A percentile compares a stretch with the other conserved stretches of the same genome.
Conservation (phyloP, 345 rosid genomes). For the Ailanthus altissimus region DNA sequence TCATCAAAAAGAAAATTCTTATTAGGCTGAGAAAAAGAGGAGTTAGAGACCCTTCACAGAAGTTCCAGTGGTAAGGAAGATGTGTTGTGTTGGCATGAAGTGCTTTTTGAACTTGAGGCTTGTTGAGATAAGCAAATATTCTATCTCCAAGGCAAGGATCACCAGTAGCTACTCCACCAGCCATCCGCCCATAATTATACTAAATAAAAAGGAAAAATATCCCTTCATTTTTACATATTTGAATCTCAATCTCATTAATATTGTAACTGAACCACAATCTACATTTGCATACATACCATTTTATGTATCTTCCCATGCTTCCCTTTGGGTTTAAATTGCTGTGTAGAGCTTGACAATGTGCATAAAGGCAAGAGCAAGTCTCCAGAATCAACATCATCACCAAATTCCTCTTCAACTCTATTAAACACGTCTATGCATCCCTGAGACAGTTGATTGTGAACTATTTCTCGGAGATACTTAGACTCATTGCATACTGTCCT, state of each 20-base stretch:
- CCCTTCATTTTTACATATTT: too few species aligned
- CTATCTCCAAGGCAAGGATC: slow-evolving; percentile 37
- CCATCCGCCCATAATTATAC: slow-evolving; percentile 17
- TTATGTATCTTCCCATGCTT: slow-evolving; percentile 30
- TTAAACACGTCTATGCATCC: slow-evolving; percentile 35
- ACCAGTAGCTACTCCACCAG: slow-evolving; percentile 9
- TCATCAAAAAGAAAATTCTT: neutral
- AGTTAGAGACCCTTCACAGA: slow-evolving; percentile 36
- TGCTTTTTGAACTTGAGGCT: slow-evolving; percentile 41
- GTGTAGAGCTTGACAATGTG: slow-evolving; percentile 6
- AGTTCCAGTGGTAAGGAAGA: slow-evolving; percentile 37
- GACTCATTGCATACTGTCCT: slow-evolving; percentile 38
- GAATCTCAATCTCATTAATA: too few species aligned
- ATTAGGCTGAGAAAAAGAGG: neutral
- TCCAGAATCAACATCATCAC: slow-evolving; percentile 16
- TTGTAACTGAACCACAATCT: neutral
- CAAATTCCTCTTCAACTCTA: slow-evolving; percentile 17
- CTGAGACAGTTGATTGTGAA: slow-evolving; percentile 18
- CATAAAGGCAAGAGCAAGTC: slow-evolving; percentile 37
- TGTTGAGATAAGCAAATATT: slow-evolving; percentile 32
- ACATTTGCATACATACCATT: slow-evolving; percentile 13
- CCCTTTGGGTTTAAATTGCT: slow-evolving; percentile 28
- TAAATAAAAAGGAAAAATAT: neutral
- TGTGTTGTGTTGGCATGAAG: slow-evolving; percentile 46
- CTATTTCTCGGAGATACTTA: slow-evolving; percentile 19